phyloP scores from a whole-genome alignment of 2,329 filamentous ascomycete species.

The Cadophora malorum region DNA sequence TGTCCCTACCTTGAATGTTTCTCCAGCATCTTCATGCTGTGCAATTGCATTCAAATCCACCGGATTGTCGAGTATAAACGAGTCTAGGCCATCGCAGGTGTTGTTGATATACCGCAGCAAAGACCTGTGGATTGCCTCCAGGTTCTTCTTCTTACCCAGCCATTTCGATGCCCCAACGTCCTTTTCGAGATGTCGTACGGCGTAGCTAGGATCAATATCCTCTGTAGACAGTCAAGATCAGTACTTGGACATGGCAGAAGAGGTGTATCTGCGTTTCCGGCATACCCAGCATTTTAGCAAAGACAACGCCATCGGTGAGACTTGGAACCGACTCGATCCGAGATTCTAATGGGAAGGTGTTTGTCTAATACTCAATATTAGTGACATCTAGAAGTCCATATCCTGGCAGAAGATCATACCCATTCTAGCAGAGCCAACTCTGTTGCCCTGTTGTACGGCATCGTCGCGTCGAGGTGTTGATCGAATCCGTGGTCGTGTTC shows the following conservation, averaged over 20 bases:
- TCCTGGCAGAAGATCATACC: constrained; percentile 47
- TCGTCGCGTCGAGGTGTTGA: constrained; percentile 24
- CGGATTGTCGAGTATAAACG: constrained; percentile 55
- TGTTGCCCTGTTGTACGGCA: constrained; percentile 47
- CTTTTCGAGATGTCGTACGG: constrained; percentile 58
- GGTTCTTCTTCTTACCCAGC: constrained; percentile 55
- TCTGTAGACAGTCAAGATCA: constrained; percentile 56
- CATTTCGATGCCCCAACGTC: constrained; percentile 48
- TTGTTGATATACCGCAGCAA: constrained; percentile 62
- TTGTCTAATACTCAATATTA: constrained; percentile 43
- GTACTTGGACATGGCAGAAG: constrained; percentile 16
- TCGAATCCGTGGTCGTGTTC: constrained; percentile 13
- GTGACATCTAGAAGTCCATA: constrained; percentile 15
- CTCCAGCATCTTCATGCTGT: constrained; percentile 60
- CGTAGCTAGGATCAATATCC: constrained; percentile 63
- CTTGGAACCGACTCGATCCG: constrained; percentile 43
- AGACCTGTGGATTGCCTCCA: constrained; percentile 61
- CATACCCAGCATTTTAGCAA: constrained; percentile 49
- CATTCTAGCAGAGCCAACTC: constrained; percentile 64
- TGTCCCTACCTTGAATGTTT: constrained; percentile 57
- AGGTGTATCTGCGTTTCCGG: constrained; percentile 26
- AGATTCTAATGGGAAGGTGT: constrained; percentile 44
- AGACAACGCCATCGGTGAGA: constrained; percentile 45
- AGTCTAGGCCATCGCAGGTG: constrained; percentile 57
- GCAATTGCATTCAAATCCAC: constrained; percentile 63